Conservation (phyloP, 345 rosid species). For the Firmiana major region DNA sequence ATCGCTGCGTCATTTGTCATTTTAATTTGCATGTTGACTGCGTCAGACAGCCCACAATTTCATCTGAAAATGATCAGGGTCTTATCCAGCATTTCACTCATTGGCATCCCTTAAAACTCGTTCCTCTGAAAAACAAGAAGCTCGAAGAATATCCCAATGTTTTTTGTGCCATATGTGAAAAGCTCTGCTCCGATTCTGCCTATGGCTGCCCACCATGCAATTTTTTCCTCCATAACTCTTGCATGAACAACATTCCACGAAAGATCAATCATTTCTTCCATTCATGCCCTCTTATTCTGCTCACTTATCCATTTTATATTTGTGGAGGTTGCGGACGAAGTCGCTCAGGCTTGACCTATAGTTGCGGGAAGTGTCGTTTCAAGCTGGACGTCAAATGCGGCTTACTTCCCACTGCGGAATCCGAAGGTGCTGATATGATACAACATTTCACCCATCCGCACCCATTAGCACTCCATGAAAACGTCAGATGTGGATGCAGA, state of each 20-base stretch:
- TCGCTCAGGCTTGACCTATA: background rate
- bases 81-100: constrained; percentile 9
- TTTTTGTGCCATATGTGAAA: constrained; percentile 9
- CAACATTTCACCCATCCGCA: constrained; percentile 1
- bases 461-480: constrained; percentile 6
- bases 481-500: background rate
- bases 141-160: background rate
- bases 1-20: background rate
- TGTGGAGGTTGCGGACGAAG: background rate
- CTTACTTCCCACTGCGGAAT: constrained; percentile 6
- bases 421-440: background rate
- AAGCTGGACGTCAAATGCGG: constrained; percentile 6
- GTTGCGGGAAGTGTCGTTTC: constrained; percentile 3
- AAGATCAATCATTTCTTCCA: background rate
- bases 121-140: background rate
- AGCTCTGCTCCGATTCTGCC: background rate
- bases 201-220: constrained; percentile 1
- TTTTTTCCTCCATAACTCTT: constrained; percentile 1
- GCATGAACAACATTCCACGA: background rate
- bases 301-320: background rate
- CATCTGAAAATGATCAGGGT: background rate
- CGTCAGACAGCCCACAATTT: background rate
- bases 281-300: background rate
- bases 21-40: constrained; percentile 2
- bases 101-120: constrained; percentile 11